Evolutionary conservation across 139 green algal genomes (phyloP).

Genomic region (Chlorella vulgaris): DNA sequence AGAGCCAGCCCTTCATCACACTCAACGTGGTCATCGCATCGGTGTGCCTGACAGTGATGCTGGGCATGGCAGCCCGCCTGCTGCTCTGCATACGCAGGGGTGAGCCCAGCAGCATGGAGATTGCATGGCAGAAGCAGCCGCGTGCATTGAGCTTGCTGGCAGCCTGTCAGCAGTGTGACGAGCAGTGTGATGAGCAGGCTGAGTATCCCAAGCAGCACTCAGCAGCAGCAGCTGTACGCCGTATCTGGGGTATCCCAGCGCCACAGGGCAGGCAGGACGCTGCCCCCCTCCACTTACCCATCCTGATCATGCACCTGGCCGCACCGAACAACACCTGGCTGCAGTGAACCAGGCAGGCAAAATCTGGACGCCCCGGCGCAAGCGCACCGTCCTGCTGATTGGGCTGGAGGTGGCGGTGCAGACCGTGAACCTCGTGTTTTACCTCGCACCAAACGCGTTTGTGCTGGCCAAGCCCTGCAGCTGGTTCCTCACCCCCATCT

Average conservation of each 20-base stretch:
- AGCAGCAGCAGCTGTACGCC: no score
- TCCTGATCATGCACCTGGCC: no score
- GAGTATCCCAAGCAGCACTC: no score
- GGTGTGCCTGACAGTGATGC: neutral
- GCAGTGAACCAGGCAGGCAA: conserved; percentile 16
- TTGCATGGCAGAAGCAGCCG: neutral
- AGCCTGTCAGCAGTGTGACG: neutral
- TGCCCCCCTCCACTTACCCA: no score
- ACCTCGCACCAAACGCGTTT: conserved; percentile 11
- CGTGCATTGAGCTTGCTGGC: no score
- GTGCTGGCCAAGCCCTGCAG: conserved; percentile 3
- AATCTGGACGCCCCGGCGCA: neutral
- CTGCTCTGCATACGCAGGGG: neutral
- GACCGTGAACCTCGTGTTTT: conserved; percentile 12
- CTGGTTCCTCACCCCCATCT: conserved; percentile 16
- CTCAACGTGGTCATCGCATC: neutral
- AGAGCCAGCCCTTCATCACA: neutral
- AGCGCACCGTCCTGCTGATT: conserved; percentile 13
- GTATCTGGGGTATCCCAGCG: no score
- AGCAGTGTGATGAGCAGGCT: no score
- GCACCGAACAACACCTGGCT: no score
- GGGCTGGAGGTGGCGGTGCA: conserved; percentile 10
- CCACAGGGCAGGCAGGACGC: no score
- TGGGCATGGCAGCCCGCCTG: neutral
- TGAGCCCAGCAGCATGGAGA: neutral